phyloP scores from a whole-genome alignment of 2,329 filamentous ascomycete species.

The Diplocarpon mali region DNA sequence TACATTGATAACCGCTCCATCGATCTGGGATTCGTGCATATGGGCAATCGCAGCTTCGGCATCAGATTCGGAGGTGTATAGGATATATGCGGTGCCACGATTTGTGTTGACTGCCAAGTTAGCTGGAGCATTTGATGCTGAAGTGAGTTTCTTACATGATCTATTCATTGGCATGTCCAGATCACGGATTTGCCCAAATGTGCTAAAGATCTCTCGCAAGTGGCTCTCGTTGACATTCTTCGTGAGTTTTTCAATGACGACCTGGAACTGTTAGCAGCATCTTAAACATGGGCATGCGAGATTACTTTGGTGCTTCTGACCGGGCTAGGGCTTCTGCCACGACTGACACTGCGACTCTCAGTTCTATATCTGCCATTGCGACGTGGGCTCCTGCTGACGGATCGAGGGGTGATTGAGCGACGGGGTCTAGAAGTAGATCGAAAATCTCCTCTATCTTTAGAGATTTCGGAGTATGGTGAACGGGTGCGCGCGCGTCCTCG shows the following conservation, averaged over 20 bases:
- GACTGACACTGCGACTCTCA: conserved; percentile 25
- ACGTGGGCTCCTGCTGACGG: conserved; percentile 19
- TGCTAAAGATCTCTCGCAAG: conserved; percentile 81
- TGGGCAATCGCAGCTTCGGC: conserved; percentile 84
- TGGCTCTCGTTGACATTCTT: conserved; percentile 90
- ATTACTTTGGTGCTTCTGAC: conserved; percentile 42
- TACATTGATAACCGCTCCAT: conserved; percentile 28
- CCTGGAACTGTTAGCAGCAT: conserved; percentile 38
- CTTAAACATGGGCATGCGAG: conserved; percentile 1
- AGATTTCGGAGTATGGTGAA: conserved; percentile 23
- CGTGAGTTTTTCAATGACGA: conserved; percentile 90
- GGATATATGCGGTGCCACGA: conserved; percentile 84
- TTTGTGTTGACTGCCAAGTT: conserved; percentile 63
- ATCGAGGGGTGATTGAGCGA: conserved; percentile 25
- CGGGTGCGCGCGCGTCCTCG: conserved; percentile 21
- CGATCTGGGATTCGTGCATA: conserved; percentile 87
- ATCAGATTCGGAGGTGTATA: conserved; percentile 65
- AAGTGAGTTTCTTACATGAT: conserved; percentile 50
- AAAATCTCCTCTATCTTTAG: conserved; percentile 14
- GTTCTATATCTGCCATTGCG: conserved; percentile 24
- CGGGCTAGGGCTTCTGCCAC: conserved; percentile 27
- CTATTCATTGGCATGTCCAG: conserved; percentile 85
- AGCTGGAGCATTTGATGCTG: conserved; percentile 10
- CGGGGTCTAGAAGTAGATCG: conserved; percentile 21
- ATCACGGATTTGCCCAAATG: conserved; percentile 76